These are phyloP conservation scores for Mortierella sp. DNA, from an alignment of 371 early-diverging fungal species.

Conservation along the genomic window DNA sequence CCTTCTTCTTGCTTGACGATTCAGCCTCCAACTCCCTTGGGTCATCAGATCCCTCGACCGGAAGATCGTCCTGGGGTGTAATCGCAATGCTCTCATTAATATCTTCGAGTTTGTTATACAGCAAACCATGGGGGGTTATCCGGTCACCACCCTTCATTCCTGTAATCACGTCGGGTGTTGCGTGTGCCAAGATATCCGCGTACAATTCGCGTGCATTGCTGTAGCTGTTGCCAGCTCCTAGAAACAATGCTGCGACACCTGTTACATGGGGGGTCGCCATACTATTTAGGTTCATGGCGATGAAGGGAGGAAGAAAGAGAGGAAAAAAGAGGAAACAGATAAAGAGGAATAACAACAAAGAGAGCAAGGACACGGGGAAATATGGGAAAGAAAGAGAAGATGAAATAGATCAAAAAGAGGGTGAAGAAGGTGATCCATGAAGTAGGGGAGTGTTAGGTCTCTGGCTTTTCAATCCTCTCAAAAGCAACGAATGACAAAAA, in stretches of 20 bases:
- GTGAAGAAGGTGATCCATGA: no score
- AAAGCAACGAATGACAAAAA: neutral
- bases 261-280: slow-evolving; percentile 99
- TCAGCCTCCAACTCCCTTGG: neutral
- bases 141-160: slow-evolving; percentile 33
- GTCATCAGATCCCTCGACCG: neutral
- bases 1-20: neutral
- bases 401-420: no score
- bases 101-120: slow-evolving; percentile 53
- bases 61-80: slow-evolving; percentile 13
- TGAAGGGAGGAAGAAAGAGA: neutral
- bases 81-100: neutral
- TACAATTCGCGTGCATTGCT: slow-evolving; percentile 82
- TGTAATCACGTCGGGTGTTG: slow-evolving; percentile 74
- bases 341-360: no score
- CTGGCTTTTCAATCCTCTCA: neutral
- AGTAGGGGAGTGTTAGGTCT: no score
- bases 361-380: no score
- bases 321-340: no score
- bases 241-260: slow-evolving; percentile 94
- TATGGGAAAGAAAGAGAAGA: no score
- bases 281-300: slow-evolving; percentile 10
- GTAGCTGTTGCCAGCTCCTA: slow-evolving; percentile 54
- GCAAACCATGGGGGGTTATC: slow-evolving; percentile 23
- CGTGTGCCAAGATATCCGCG: slow-evolving; percentile 72